phyloP scores from a whole-genome alignment of 805 yeast genomes.

The Yamadazyma nakazawae region DNA sequence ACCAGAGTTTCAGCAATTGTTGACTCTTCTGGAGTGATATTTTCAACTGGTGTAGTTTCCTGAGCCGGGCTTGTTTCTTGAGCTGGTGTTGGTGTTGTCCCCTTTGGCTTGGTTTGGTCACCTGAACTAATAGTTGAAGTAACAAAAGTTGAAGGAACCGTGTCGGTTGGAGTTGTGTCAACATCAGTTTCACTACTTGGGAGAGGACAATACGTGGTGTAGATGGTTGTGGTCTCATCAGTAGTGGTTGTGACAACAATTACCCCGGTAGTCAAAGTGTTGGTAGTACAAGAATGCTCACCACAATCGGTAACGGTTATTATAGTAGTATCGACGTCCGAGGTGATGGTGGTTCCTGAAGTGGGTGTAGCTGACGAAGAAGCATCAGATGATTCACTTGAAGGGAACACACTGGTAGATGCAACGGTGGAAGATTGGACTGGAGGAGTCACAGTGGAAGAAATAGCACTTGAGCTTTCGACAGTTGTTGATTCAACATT shows the following conservation, averaged over 20 bases:
- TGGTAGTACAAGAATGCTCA: constrained; percentile 19
- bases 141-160: background rate
- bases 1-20: background rate
- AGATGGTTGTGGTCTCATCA: constrained; percentile 17
- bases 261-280: constrained; percentile 22
- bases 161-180: constrained; percentile 14
- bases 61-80: background rate
- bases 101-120: background rate
- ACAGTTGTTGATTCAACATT: background rate
- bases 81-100: constrained; percentile 4
- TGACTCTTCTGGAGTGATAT: background rate
- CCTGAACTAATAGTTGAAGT: constrained; percentile 1
- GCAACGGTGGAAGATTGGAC: background rate
- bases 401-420: background rate
- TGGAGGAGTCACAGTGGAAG: background rate
- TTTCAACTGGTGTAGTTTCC: background rate
- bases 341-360: constrained; percentile 2
- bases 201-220: constrained; percentile 25
- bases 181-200: constrained; percentile 6
- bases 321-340: constrained; percentile 16
- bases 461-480: background rate
- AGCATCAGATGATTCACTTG: constrained; percentile 1
- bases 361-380: constrained; percentile 1
- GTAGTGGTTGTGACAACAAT: constrained; percentile 19
- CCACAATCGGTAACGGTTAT: constrained; percentile 27